These are phyloP conservation scores for Fraxinus platypoda DNA, from an alignment of 305 asterid genomes.

Conservation along the genomic window DNA sequence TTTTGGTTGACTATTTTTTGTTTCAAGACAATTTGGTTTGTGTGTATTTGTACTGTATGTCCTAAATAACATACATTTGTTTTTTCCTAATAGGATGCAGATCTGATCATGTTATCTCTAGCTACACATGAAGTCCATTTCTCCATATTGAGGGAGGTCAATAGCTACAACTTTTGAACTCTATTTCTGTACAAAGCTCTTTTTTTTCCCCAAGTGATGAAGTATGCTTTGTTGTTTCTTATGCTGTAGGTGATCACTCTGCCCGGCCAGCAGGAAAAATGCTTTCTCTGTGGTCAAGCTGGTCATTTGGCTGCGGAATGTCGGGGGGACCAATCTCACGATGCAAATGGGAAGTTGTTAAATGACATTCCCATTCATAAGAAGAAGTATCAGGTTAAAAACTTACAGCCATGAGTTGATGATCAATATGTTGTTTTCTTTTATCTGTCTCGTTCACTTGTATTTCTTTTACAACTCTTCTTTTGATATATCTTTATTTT, in stretches of 20 bases:
- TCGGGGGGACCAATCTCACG: slow-evolving; percentile 43
- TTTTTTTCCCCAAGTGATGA: neutral
- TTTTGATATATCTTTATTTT: slow-evolving; percentile 29
- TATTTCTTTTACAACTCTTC: slow-evolving; percentile 21
- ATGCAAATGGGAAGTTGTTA: slow-evolving; percentile 45
- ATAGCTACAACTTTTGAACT: slow-evolving; percentile 31
- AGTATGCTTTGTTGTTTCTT: neutral
- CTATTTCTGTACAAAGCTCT: neutral
- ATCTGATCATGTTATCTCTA: slow-evolving; percentile 90
- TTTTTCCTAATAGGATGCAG: slow-evolving; percentile 68
- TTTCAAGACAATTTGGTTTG: slow-evolving; percentile 21
- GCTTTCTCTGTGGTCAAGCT: slow-evolving; percentile 83
- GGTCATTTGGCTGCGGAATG: slow-evolving; percentile 95
- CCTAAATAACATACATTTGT: slow-evolving; percentile 22
- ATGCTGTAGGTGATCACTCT: slow-evolving; percentile 65
- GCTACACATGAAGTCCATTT: slow-evolving; percentile 98
- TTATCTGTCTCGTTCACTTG: slow-evolving; percentile 7
- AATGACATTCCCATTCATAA: slow-evolving; percentile 71
- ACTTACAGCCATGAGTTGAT: slow-evolving; percentile 18
- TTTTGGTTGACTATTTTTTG: slow-evolving; percentile 14
- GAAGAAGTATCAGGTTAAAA: slow-evolving; percentile 87
- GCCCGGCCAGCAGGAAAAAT: slow-evolving; percentile 89
- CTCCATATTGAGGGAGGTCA: slow-evolving; percentile 93
- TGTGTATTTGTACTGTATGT: slow-evolving; percentile 22
- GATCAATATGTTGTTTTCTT: slow-evolving; percentile 24